Conservation (phyloP, 495 filamentous ascomycete species). For the Peziza echinospora region DNA sequence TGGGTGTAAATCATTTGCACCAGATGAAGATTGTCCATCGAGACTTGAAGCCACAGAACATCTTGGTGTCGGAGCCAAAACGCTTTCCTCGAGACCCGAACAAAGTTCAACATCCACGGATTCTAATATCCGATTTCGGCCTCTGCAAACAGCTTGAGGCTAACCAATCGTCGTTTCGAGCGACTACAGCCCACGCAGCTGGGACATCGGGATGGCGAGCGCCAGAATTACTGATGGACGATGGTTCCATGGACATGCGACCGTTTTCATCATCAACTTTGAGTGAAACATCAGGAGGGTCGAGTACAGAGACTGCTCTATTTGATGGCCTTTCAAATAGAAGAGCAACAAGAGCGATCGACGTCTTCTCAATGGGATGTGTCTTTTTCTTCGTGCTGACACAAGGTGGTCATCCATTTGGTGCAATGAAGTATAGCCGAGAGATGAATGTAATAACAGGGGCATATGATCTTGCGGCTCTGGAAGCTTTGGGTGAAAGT, state of each 20-base stretch:
- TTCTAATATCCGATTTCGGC: slow-evolving; percentile 93
- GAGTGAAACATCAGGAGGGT: slow-evolving; percentile 26
- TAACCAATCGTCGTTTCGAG: slow-evolving; percentile 81
- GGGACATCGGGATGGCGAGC: slow-evolving; percentile 93
- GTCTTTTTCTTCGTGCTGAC: slow-evolving; percentile 95
- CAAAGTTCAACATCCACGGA: slow-evolving; percentile 40
- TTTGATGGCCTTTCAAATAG: slow-evolving; percentile 43
- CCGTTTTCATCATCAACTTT: slow-evolving; percentile 1
- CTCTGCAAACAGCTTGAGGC: slow-evolving; percentile 96
- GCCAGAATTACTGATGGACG: slow-evolving; percentile 73
- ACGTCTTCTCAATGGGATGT: slow-evolving; percentile 88
- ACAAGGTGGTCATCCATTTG: slow-evolving; percentile 77
- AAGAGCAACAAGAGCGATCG: slow-evolving; percentile 81
- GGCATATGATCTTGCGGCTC: slow-evolving; percentile 44
- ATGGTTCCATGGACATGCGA: slow-evolving; percentile 26
- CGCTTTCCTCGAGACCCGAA: slow-evolving; percentile 22
- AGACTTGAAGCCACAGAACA: slow-evolving; percentile 94
- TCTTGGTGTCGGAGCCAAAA: slow-evolving; percentile 46
- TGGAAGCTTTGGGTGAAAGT: slow-evolving; percentile 56
- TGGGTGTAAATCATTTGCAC: slow-evolving; percentile 73
- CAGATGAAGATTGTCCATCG: slow-evolving; percentile 86
- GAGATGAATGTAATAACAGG: slow-evolving; percentile 92
- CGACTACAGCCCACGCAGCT: slow-evolving; percentile 79
- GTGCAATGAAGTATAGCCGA: slow-evolving; percentile 78
- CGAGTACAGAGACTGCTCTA: slow-evolving; percentile 32